phyloP scores from a whole-genome alignment of 176 grass and related monocot genomes.

The Calamus simplicifolius region DNA sequence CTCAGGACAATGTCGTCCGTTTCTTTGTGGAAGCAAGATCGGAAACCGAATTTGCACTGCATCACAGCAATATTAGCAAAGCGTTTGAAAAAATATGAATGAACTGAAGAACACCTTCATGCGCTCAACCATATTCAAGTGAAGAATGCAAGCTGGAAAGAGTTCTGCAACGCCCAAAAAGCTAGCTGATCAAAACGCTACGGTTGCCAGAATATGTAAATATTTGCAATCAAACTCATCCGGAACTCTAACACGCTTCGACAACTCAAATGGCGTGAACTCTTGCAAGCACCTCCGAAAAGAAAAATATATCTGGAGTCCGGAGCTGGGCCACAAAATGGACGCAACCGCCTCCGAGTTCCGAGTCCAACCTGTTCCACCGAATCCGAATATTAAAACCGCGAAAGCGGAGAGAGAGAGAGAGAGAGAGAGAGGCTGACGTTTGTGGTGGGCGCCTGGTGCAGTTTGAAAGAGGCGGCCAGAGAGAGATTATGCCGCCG shows the following conservation, averaged over 20 bases:
- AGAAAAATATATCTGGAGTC: too few species aligned
- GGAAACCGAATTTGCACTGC: conserved; percentile 12
- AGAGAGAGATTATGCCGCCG: too few species aligned
- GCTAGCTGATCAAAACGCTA: not conserved
- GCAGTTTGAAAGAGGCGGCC: too few species aligned
- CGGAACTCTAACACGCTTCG: too few species aligned
- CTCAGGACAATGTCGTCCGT: not conserved
- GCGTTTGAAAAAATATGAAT: not conserved
- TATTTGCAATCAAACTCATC: too few species aligned
- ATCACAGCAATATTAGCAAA: not conserved
- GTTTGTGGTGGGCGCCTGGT: too few species aligned
- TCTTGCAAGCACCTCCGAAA: too few species aligned
- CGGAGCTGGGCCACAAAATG: too few species aligned
- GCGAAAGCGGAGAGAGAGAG: not conserved
- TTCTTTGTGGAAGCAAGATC: conserved; percentile 1
- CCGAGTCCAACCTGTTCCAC: not conserved
- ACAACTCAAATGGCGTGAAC: too few species aligned
- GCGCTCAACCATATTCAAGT: conserved; percentile 3
- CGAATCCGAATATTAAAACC: too few species aligned
- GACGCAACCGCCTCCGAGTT: not conserved
- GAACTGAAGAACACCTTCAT: not conserved
- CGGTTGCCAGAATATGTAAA: too few species aligned
- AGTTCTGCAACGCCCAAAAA: conserved; percentile 6
- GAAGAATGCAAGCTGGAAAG: conserved; percentile 17
- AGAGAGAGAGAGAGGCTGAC: not conserved